Evolutionary conservation across 176 grass and related monocot genomes (phyloP), one percentile per base, ranked within the genome.

Genomic region (Rhynchospora pubera): DNA sequence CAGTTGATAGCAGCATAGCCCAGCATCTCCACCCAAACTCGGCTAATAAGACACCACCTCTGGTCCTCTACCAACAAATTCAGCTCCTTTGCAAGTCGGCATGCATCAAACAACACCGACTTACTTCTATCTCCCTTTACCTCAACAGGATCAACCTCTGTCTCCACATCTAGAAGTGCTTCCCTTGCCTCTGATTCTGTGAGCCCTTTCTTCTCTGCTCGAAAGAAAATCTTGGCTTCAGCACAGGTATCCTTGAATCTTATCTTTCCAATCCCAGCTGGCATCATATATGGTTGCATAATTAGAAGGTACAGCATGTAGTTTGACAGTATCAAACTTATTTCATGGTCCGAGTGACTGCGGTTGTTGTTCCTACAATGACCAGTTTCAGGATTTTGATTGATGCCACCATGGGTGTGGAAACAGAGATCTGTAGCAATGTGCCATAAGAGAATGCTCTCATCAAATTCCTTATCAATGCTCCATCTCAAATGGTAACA

Each of bases 11-110:
- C 91, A 7, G 81, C 88, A 50, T 90, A 93, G 64, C 88, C 85
- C 9, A 93, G 58, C 79, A 90, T 90, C 83, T 93, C 91, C 80
- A 90, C 86, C 86, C 88, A 88, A 68, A 93, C 91, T 47, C 74
- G 84, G 9, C 77, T 84, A 47, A 93, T 55, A 3, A 93, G 22
- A 76, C 84, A 22, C 88, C 88, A 90, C 81, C 84, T 76, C 46
- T 78, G 81, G 45, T 65, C 4, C 11, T 55, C 60, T 6, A 4
- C 12, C 22, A 90, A 62, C 75, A 6, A 0, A 19, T n/a, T 23
- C 39, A 81, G 44, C 24, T 79, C 26, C 16, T 63, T 50, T 16
- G 75, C 82, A 0, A 88, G 74, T 16, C 16, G 6, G 50, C 82
- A 84, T 5, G 86, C 86, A 32, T 80, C 82, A 64, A 80, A 81